phyloP scores from a whole-genome alignment of 2,329 filamentous ascomycete genomes.

The Diaporthe humulicola region DNA sequence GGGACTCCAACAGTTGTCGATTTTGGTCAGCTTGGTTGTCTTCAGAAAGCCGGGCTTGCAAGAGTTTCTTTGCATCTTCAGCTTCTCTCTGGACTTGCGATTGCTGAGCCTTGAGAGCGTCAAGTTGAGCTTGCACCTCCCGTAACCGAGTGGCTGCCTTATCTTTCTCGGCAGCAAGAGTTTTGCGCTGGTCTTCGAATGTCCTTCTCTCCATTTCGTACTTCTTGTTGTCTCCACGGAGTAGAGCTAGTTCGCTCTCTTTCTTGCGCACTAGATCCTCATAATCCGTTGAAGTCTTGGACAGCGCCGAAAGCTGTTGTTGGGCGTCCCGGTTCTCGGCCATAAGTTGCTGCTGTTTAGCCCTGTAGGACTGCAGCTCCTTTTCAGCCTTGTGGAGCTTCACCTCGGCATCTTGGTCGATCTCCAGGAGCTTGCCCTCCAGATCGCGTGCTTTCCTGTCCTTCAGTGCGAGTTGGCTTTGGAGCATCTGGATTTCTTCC shows the following conservation, averaged over 20 bases:
- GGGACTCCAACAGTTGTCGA: conserved; percentile 84
- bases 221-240: conserved; percentile 87
- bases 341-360: conserved; percentile 80
- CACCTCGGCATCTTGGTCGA: conserved; percentile 89
- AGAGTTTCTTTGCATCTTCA: conserved; percentile 85
- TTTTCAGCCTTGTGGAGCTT: conserved; percentile 84
- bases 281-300: conserved; percentile 92
- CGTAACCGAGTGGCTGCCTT: conserved; percentile 81
- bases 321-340: conserved; percentile 87
- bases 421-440: conserved; percentile 84
- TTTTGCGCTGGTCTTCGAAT: conserved; percentile 83
- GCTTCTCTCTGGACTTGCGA: conserved; percentile 89
- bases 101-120: conserved; percentile 88
- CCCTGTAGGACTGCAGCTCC: conserved; percentile 80
- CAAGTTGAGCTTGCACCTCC: conserved; percentile 88
- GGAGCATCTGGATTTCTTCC: conserved; percentile 90
- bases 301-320: conserved; percentile 87
- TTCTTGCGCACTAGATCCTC: conserved; percentile 94
- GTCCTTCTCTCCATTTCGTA: conserved; percentile 83
- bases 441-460: conserved; percentile 91
- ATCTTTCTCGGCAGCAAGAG: conserved; percentile 81
- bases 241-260: conserved; percentile 89
- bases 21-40: conserved; percentile 88
- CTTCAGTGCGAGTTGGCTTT: conserved; percentile 89
- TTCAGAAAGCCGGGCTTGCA: conserved; percentile 90